phyloP scores from a whole-genome alignment of 2,329 filamentous ascomycete genomes.

The Lachnellula arida region DNA sequence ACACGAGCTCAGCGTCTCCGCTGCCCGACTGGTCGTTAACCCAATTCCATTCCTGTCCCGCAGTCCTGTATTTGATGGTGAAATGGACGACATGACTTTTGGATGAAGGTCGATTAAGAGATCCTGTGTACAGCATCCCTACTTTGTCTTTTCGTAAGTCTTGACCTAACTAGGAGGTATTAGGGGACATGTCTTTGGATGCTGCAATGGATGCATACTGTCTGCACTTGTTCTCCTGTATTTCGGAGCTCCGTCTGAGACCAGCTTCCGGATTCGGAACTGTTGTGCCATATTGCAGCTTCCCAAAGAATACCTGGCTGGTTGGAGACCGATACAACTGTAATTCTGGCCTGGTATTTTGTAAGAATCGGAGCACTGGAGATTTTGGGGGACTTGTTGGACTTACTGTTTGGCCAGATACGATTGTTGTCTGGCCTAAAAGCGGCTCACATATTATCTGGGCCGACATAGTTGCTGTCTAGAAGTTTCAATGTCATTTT shows the following conservation, averaged over 20 bases:
- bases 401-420: neutral
- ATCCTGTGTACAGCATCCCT: neutral
- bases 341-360: neutral
- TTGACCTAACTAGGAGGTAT: neutral
- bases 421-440: conserved; percentile 1
- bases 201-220: neutral
- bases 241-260: neutral
- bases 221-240: neutral
- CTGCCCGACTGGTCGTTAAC: neutral
- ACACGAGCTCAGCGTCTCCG: conserved; percentile 6
- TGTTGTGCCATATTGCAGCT: conserved; percentile 5
- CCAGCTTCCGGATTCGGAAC: conserved; percentile 1
- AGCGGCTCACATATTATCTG: conserved; percentile 3
- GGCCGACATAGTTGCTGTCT: neutral
- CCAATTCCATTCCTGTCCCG: conserved; percentile 6
- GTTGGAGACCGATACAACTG: neutral
- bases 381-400: neutral
- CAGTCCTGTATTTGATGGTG: conserved; percentile 6
- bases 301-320: neutral
- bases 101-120: neutral
- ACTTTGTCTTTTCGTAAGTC: neutral
- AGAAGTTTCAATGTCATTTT: neutral
- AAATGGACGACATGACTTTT: conserved; percentile 2
- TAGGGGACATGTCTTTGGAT: neutral
- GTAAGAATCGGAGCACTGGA: neutral